phyloP scores from a whole-genome alignment of 257 asterid species.

The Nicotiana paniculata region DNA sequence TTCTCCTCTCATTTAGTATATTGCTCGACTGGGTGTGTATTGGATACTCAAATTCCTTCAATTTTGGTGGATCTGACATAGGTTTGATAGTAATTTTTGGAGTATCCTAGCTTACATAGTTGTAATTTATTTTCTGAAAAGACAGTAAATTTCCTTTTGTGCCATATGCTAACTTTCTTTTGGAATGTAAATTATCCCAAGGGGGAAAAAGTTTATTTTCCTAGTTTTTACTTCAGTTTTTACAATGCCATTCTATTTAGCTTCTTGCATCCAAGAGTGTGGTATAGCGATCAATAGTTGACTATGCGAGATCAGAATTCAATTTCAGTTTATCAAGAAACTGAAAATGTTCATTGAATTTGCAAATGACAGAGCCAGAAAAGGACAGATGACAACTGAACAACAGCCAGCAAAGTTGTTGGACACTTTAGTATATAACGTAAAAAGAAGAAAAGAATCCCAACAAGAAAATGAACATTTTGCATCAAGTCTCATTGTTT shows the following conservation, averaged over 20 bases:
- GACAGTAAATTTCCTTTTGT: too few species aligned
- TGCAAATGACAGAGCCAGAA: constrained; percentile 9
- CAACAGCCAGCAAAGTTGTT: constrained; percentile 2
- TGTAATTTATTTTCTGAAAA: too few species aligned
- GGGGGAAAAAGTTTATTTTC: background rate
- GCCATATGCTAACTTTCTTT: too few species aligned
- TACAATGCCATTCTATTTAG: background rate
- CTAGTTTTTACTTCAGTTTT: too few species aligned
- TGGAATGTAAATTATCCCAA: too few species aligned
- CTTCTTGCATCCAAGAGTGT: background rate
- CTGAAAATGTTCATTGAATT: background rate
- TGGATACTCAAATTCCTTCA: too few species aligned
- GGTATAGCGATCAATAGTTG: background rate
- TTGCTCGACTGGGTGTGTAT: too few species aligned
- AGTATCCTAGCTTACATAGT: too few species aligned
- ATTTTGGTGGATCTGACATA: too few species aligned
- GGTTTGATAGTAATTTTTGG: too few species aligned
- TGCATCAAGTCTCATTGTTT: constrained; percentile 1
- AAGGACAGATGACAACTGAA: background rate
- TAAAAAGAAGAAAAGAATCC: background rate
- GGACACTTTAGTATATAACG: background rate
- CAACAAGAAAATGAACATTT: constrained; percentile 7
- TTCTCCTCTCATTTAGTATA: too few species aligned
- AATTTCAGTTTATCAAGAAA: background rate
- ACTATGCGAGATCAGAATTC: too few species aligned